Evolutionary conservation across 768 basidiomycete species (phyloP), one percentile per base, ranked within the genome.

Genomic region (Pleurotus pulmonarius): DNA sequence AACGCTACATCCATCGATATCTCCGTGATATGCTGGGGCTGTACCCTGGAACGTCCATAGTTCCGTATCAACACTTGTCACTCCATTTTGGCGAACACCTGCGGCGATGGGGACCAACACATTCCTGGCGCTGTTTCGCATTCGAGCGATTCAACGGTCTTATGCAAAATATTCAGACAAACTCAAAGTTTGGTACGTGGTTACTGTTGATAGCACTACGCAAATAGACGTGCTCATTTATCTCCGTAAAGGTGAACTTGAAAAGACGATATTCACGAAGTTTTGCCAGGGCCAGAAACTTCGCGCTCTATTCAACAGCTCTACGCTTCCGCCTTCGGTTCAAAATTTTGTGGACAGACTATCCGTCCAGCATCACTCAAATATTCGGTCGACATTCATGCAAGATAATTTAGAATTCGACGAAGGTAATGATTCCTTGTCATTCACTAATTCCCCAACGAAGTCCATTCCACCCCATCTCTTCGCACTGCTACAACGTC

Each of bases 51-150:
- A 56, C 59, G 5, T 44, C 46, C 0, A 54, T 78, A 15, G 58
- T 57, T 1, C 69, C 73, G 0, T 74, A 75, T 43, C 75, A 79
- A 7, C 79, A 79, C 58, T 48, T 75, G 4, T 57, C 73, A 1
- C 59, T 81, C 13, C 78, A 80, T 61, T 59, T 76, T 20, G 58
- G 60, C 0, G 55, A 66, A 3, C 62, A 65, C 18, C 57, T 80
- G 3, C 55, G 56, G 1, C 55, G 60, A 1, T 73, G 72, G 58
- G 73, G 75, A 2, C 74, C 75, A 0, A 64, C 63, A 6, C 74
- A 72, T 53, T 61, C 64, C 5, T 78, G 74, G 73, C 55, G 70
- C 15, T 68, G 26, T 29, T 29, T 29, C 7, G 26, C 26, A 7
- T 29, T 29, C 26, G 26, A 29, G 7, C 26, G 7, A 69, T 29